phyloP scores from a whole-genome alignment of 306 rosid genomes.

The Sindora glabra region DNA sequence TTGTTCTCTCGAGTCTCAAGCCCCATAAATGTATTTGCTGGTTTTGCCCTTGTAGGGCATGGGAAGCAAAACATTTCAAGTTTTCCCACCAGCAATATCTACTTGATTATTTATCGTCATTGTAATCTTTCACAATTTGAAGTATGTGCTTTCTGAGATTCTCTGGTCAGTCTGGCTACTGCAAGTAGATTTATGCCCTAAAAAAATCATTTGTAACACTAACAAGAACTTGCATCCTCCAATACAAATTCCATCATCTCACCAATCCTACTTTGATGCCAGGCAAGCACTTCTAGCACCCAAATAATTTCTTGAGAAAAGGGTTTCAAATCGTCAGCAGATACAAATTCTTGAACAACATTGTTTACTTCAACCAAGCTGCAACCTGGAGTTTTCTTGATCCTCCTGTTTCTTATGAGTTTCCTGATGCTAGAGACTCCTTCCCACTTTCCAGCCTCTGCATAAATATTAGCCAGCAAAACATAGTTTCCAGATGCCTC shows the following conservation, averaged over 20 bases:
- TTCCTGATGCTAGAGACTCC: slow-evolving; percentile 56
- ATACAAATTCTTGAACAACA: slow-evolving; percentile 51
- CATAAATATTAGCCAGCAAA: slow-evolving; percentile 66
- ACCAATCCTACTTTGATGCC: slow-evolving; percentile 17
- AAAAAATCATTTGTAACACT: no score
- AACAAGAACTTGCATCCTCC: neutral
- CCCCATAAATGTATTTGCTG: slow-evolving; percentile 52
- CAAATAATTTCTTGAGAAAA: slow-evolving; percentile 44
- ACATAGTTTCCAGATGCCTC: slow-evolving; percentile 79
- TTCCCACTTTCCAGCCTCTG: slow-evolving; percentile 75
- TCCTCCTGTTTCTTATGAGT: slow-evolving; percentile 42
- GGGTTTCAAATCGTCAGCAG: slow-evolving; percentile 50
- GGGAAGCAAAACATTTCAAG: slow-evolving; percentile 74
- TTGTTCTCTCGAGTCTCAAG: slow-evolving; percentile 54
- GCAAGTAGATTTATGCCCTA: no score
- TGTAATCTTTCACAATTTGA: no score
- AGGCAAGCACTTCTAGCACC: slow-evolving; percentile 33
- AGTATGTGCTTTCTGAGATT: no score
- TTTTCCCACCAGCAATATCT: no score
- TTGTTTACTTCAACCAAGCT: slow-evolving; percentile 64
- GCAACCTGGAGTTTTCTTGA: slow-evolving; percentile 68
- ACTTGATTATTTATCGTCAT: no score
- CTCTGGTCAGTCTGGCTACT: no score
- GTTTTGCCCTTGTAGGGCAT: slow-evolving; percentile 45
- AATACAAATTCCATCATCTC: slow-evolving; percentile 20